phyloP scores from a whole-genome alignment of 176 grass and related monocot species.

The Saccharum spontaneum region DNA sequence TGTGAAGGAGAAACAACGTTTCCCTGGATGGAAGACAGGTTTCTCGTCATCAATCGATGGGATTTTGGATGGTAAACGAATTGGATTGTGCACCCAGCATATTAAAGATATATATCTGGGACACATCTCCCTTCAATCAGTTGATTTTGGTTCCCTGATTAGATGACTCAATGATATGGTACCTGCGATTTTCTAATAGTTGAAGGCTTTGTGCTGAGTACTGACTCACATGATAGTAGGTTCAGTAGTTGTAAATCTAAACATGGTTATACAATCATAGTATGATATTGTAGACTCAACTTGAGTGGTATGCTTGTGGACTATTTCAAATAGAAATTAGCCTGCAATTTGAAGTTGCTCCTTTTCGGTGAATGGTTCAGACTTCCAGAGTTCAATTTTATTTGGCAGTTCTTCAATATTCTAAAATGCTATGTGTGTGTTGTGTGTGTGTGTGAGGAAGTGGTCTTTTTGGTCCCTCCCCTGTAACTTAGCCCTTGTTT shows the following conservation, averaged over 20 bases:
- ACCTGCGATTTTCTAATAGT: neutral
- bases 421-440: neutral
- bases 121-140: conserved; percentile 77
- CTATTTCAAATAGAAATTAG: neutral
- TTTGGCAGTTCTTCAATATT: neutral
- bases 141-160: conserved; percentile 77
- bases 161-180: conserved; percentile 34
- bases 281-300: neutral
- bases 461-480: neutral
- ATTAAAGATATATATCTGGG: conserved; percentile 95
- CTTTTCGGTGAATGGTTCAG: conserved; percentile 2
- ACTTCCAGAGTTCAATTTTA: neutral
- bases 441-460: no score
- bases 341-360: neutral
- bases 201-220: neutral
- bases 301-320: neutral
- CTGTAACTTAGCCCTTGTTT: no score
- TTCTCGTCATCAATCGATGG: conserved; percentile 81
- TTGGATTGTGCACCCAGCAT: conserved; percentile 86
- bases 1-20: conserved; percentile 83
- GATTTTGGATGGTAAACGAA: conserved; percentile 66
- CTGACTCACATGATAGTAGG: neutral
- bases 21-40: conserved; percentile 90
- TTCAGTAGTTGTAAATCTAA: conserved; percentile 14
- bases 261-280: neutral